These are phyloP conservation scores for Neurospora terricola DNA, from an alignment of 495 filamentous ascomycete genomes.

Conservation along the genomic window DNA sequence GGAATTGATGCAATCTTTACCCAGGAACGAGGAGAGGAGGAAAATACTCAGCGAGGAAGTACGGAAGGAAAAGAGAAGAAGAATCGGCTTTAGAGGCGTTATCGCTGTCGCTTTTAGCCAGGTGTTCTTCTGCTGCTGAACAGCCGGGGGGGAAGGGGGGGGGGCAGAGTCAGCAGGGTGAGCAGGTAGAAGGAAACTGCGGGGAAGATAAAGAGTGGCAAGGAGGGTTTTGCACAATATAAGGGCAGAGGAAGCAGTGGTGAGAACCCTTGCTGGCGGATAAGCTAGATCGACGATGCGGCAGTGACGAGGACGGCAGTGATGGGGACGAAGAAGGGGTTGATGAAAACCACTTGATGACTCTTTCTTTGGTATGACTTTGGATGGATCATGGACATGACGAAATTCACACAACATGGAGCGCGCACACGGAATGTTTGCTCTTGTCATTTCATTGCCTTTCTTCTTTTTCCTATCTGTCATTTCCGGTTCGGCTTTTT, in stretches of 20 bases:
- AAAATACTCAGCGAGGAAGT: neutral
- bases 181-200: neutral
- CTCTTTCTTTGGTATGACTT: neutral
- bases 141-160: too few relatives aligned
- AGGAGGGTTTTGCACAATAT: neutral
- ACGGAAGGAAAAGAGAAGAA: neutral
- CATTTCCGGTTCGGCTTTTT: neutral
- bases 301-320: neutral
- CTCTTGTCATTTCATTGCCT: neutral
- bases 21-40: neutral
- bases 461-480: neutral
- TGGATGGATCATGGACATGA: neutral
- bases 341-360: neutral
- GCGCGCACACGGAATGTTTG: neutral
- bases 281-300: neutral
- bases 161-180: neutral
- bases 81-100: neutral
- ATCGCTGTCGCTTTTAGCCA: neutral
- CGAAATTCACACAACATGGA: neutral
- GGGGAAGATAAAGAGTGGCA: neutral
- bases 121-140: neutral
- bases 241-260: neutral
- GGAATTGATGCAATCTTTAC: neutral
- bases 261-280: neutral
- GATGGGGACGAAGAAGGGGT: neutral